A percentile compares a stretch with the other conserved stretches of the same genome.
Evolutionary conservation across 768 basidiomycete genomes (phyloP).

Genomic region (Suillus luteus): DNA sequence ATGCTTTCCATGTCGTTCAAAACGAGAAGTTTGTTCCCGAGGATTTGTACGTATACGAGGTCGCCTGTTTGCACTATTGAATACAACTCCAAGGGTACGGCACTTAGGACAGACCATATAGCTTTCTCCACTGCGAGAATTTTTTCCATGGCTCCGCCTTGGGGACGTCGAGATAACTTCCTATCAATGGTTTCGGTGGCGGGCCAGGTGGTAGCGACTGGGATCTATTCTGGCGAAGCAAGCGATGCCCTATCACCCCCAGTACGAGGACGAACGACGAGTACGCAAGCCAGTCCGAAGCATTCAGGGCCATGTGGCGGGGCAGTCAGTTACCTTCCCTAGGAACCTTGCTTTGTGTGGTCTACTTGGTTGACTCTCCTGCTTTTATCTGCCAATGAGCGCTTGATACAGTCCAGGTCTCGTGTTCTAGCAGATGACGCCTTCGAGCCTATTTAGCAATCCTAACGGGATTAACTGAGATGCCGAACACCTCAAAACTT

Average conservation of each 20-base stretch:
- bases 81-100: not conserved
- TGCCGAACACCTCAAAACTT: not conserved
- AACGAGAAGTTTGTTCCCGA: conserved; percentile 20
- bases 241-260: not conserved
- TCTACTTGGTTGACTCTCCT: not conserved
- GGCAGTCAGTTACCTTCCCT: not conserved
- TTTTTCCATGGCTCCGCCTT: conserved; percentile 24
- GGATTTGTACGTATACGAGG: conserved; percentile 18
- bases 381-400: conserved; percentile 6
- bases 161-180: conserved; percentile 29
- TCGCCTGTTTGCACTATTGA: conserved; percentile 15
- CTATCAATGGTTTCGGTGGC: conserved; percentile 25
- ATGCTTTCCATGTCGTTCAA: conserved; percentile 30
- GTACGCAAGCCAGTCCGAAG: not conserved
- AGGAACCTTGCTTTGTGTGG: not conserved
- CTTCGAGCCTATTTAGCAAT: not conserved
- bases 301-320: not conserved
- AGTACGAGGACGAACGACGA: not conserved
- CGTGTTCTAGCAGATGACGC: not conserved
- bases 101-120: conserved; percentile 12
- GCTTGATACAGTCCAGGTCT: not conserved
- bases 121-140: conserved; percentile 25
- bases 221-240: not conserved
- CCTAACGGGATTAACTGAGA: not conserved
- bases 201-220: conserved; percentile 33